Base-by-base conservation (phyloP, 805 yeast species). In the Ogataea pilisensis region DNA sequence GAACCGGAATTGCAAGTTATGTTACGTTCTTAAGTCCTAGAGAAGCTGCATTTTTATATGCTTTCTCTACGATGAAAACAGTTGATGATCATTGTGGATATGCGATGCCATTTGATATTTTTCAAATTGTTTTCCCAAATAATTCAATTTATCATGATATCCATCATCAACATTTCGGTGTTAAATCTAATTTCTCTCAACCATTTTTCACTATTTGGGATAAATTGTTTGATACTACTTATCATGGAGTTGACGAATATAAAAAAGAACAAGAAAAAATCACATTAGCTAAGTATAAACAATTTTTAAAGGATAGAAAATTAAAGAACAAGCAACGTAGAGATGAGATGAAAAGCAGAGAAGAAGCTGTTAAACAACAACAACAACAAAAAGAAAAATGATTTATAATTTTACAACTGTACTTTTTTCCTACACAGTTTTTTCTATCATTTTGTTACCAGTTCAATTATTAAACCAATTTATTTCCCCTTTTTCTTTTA, bases 21-120 rank as follows among this genome's bases (percentile, higher is more conserved):
- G 47, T 77, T 7, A 74, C 85, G 1, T 70, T 73, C 2, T 68
- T 93, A 47, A 67, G 85, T 3, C 85, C 88, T 35, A 78, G 96
- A 43, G 98, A 93, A 65, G 69, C 82, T 38, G 67, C 85, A 18
- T 50, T 84, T 11, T 67, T 93, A 41, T 93, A 72, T 65, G 80
- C 91, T 2, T 87, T 93, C 61, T 86, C 96, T 13, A 93, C 99
- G 2, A 64, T 93, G 76, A 93, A 93, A 64, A 93, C 99, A 1
- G 96, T 93, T 37, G 98, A 93, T 61, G 99, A 93, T 63, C 99
- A 93, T 65, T 93, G 98, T 64, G 99, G 99, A n/a, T 93, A 91
- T 63, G 80, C 90, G 22, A 70, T 93, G 41, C 98, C 98, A 13
- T 85, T 70, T 61, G 99, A 93, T 63, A 80, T 90, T 18, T 85